Percentiles rank a stretch among this genome's conserved stretches.
Evolutionary conservation across 768 basidiomycete genomes (phyloP).

Genomic region (Amanita pseudoporphyria): DNA sequence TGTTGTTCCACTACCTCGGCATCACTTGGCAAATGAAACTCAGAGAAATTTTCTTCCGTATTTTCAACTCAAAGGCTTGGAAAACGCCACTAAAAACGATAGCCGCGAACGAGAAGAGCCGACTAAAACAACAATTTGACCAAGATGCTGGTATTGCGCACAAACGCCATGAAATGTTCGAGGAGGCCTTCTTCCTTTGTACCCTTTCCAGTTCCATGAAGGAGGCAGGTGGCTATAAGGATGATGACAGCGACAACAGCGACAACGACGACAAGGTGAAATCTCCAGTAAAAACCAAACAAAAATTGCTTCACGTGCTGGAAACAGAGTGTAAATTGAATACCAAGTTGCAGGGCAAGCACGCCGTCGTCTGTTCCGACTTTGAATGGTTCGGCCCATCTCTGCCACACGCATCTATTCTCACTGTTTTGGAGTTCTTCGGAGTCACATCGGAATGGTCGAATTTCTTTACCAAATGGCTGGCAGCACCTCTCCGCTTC

Average conservation of each 20-base stretch:
- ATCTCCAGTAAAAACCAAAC: constrained; percentile 22
- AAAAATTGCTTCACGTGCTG: constrained; percentile 30
- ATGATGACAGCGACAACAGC: constrained; percentile 20
- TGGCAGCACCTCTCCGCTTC: constrained; percentile 25
- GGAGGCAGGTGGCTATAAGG: too few species aligned
- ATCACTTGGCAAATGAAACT: too few species aligned
- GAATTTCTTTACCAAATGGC: constrained; percentile 23
- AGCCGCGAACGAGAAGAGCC: too few species aligned
- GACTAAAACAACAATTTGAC: too few species aligned
- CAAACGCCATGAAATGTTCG: too few species aligned
- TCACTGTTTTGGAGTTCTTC: constrained; percentile 17
- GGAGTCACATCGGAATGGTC: constrained; percentile 16
- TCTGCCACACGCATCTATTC: constrained; percentile 30
- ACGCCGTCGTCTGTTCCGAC: constrained; percentile 29
- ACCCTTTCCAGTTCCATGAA: constrained; percentile 20
- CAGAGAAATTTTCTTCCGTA: too few species aligned
- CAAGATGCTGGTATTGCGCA: too few species aligned
- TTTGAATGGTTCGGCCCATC: constrained; percentile 35
- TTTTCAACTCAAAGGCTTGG: too few species aligned
- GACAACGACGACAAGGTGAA: constrained; percentile 6
- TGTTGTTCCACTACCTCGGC: too few species aligned
- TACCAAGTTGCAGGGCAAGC: constrained; percentile 22
- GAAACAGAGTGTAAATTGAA: constrained; percentile 32
- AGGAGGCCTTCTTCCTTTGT: too few species aligned
- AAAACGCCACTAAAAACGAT: too few species aligned